phyloP scores from a whole-genome alignment of 192 early-diverging fungal species.

The Allomyces macrogynus region DNA sequence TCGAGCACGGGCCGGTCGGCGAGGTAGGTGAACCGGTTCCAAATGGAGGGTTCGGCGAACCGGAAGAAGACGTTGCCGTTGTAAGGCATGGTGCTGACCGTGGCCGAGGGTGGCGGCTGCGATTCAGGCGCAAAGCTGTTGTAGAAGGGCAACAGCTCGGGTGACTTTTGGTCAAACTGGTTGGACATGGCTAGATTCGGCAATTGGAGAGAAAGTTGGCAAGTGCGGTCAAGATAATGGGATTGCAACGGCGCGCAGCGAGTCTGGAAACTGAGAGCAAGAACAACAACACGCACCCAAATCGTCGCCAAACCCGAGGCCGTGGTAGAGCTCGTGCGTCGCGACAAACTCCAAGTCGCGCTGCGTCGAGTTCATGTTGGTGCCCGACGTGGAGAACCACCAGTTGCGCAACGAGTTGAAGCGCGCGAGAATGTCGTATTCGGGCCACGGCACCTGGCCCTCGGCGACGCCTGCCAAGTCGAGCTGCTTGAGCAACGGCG shows the following conservation, averaged over 20 bases:
- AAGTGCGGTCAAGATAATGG: no score
- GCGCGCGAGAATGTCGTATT: neutral
- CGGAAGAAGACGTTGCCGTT: neutral
- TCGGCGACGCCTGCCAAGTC: neutral
- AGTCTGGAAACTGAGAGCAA: no score
- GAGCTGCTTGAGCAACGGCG: neutral
- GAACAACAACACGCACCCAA: no score
- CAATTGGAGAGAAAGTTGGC: neutral
- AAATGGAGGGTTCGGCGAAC: neutral
- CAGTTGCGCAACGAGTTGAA: neutral
- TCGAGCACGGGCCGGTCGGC: neutral
- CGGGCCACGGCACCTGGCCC: neutral
- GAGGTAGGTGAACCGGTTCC: neutral
- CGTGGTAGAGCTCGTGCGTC: neutral
- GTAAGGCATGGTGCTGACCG: neutral
- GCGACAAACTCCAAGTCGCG: neutral
- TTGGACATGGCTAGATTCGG: neutral
- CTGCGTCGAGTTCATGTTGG: neutral
- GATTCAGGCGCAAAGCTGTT: neutral
- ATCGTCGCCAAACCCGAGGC: neutral
- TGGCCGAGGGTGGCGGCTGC: neutral
- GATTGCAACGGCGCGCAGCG: no score
- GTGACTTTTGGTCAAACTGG: no score
- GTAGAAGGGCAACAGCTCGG: neutral
- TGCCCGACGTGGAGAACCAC: neutral